Percentiles rank a stretch among this genome's conserved stretches.
These are phyloP conservation scores for Cucumis variabilis DNA, from an alignment of 331 rosid genomes.

Conservation along the genomic window DNA sequence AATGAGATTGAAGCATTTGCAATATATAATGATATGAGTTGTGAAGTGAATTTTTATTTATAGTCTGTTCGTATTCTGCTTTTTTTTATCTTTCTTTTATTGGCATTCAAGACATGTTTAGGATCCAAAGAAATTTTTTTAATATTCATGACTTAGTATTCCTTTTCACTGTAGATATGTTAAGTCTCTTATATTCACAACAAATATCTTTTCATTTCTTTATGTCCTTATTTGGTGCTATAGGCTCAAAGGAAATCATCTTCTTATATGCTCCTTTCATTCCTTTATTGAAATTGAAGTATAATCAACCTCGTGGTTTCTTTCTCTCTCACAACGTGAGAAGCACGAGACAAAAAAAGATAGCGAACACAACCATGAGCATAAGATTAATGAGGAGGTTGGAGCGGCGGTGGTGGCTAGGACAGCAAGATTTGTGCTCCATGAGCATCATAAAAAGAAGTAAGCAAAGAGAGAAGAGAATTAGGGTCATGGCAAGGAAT, in stretches of 20 bases:
- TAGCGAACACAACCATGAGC: conserved; percentile 64
- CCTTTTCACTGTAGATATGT: conserved; percentile 60
- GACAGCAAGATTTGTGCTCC: conserved; percentile 56
- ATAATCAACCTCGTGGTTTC: background rate
- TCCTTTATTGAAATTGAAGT: background rate
- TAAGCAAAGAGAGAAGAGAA: conserved; percentile 57
- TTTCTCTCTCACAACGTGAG: conserved; percentile 47
- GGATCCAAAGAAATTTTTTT: background rate
- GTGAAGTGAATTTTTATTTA: conserved; percentile 38
- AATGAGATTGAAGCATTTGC: conserved; percentile 97
- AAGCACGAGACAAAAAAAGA: conserved; percentile 63
- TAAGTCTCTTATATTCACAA: conserved; percentile 88
- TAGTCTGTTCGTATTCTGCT: background rate
- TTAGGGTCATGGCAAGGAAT: conserved; percentile 66
- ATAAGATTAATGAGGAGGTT: conserved; percentile 72
- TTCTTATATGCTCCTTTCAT: background rate
- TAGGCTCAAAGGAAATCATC: background rate
- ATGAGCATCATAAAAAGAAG: conserved; percentile 73
- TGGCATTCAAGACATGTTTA: background rate
- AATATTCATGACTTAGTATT: background rate
- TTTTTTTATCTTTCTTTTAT: background rate
- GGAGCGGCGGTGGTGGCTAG: conserved; percentile 60
- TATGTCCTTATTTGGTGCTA: too few relatives aligned
- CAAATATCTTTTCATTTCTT: too few relatives aligned
- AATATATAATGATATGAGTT: conserved; percentile 87